phyloP scores from a whole-genome alignment of 2,329 filamentous ascomycete genomes.

The Curvularia lunata region DNA sequence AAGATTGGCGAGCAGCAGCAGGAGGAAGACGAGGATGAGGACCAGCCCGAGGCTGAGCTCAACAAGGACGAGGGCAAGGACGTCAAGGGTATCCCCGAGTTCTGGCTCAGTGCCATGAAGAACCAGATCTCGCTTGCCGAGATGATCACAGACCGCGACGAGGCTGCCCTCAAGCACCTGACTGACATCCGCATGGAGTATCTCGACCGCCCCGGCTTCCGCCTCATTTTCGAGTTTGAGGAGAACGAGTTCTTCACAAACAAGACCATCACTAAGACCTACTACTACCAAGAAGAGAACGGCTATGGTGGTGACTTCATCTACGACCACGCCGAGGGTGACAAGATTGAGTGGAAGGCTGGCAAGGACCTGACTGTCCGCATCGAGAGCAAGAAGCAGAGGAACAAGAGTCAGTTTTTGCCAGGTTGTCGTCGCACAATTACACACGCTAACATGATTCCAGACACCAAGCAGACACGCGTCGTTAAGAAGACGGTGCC shows the following conservation, averaged over 20 bases:
- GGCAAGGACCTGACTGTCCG: conserved; percentile 93
- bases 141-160: conserved; percentile 98
- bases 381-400: conserved; percentile 98
- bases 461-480: conserved; percentile 98
- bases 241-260: conserved; percentile 98
- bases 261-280: conserved; percentile 96
- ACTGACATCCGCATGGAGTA: conserved; percentile 99
- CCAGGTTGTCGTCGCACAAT: not conserved
- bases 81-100: conserved; percentile 89
- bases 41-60: conserved; percentile 61
- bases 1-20: conserved; percentile 82
- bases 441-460: conserved; percentile 20
- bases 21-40: conserved; percentile 64
- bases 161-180: conserved; percentile 87
- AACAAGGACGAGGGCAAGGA: conserved; percentile 62
- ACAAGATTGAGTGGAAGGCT: conserved; percentile 96
- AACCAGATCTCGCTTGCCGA: conserved; percentile 97
- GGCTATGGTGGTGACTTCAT: conserved; percentile 99
- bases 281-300: conserved; percentile 98
- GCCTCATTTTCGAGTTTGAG: conserved; percentile 94
- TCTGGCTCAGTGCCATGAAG: conserved; percentile 99
- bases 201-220: conserved; percentile 96
- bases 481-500: conserved; percentile 99
- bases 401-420: conserved; percentile 87
- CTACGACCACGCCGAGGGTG: conserved; percentile 97